Percentiles rank a stretch among this genome's conserved stretches.
phyloP scores from a whole-genome alignment of 2,329 filamentous ascomycete genomes.

The Claviceps sp. region DNA sequence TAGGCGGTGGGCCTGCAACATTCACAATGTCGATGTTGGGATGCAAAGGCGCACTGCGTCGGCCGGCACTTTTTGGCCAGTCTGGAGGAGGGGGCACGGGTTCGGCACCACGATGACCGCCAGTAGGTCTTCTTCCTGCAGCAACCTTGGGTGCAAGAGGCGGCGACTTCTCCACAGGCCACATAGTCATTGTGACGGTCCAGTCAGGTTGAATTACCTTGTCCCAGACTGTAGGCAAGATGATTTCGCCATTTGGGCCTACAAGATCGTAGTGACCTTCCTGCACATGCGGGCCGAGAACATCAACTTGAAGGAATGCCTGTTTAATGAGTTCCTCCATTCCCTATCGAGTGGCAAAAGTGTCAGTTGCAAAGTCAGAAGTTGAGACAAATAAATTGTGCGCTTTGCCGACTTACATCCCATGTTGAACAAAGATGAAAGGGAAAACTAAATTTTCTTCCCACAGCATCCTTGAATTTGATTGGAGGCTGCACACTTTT shows the following conservation, averaged over 20 bases:
- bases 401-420: constrained; percentile 43
- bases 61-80: constrained; percentile 4
- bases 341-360: constrained; percentile 36
- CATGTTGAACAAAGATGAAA: constrained; percentile 76
- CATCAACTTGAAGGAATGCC: constrained; percentile 66
- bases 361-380: constrained; percentile 4
- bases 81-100: constrained; percentile 8
- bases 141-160: not conserved
- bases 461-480: constrained; percentile 82
- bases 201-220: constrained; percentile 63
- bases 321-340: constrained; percentile 82
- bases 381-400: no score
- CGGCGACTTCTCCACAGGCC: constrained; percentile 36
- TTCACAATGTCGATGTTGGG: constrained; percentile 10
- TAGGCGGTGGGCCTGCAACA: constrained; percentile 4
- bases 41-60: constrained; percentile 1
- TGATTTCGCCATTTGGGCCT: constrained; percentile 69
- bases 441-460: constrained; percentile 84
- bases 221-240: constrained; percentile 67
- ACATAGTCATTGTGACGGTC: constrained; percentile 43
- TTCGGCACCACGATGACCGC: not conserved
- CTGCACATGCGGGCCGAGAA: constrained; percentile 62
- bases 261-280: constrained; percentile 70
- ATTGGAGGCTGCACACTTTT: constrained; percentile 59
- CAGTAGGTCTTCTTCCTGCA: constrained; percentile 1